Evolutionary conservation across 2,329 filamentous ascomycete genomes (phyloP).

Genomic region (Verticillium longisporum): DNA sequence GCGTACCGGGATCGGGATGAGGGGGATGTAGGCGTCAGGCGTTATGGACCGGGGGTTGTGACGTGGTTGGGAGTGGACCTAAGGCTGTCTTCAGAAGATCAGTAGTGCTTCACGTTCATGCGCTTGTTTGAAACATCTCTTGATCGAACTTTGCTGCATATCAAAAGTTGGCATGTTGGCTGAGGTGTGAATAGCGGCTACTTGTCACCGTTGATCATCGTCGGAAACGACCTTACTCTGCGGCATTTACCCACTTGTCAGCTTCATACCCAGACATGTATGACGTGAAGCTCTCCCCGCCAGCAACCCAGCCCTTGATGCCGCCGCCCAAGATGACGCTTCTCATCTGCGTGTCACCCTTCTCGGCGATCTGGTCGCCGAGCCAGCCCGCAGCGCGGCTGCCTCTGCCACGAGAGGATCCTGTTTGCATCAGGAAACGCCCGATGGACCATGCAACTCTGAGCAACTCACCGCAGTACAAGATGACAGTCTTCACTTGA

Average conservation of each 20-base stretch:
- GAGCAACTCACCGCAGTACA: conserved; percentile 37
- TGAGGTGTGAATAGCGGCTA: too few species aligned
- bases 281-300: conserved; percentile 37
- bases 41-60: neutral
- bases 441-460: too few species aligned
- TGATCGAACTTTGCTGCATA: too few species aligned
- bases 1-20: neutral
- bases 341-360: conserved; percentile 30
- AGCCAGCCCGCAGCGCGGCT: conserved; percentile 50
- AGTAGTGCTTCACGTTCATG: too few species aligned
- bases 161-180: neutral
- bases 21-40: neutral
- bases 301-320: conserved; percentile 46
- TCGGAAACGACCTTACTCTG: neutral
- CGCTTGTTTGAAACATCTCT: too few species aligned
- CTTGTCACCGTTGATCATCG: too few species aligned
- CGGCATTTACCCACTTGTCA: neutral
- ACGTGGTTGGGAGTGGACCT: too few species aligned
- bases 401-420: conserved; percentile 47
- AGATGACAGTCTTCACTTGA: conserved; percentile 32
- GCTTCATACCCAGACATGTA: conserved; percentile 40
- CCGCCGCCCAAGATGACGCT: conserved; percentile 44
- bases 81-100: too few species aligned
- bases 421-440: conserved; percentile 21
- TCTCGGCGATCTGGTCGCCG: conserved; percentile 38